A percentile compares a stretch with the other conserved stretches of the same genome.
phyloP scores from a whole-genome alignment of 441 rosid species.

The Cnidoscolus chayamansa region DNA sequence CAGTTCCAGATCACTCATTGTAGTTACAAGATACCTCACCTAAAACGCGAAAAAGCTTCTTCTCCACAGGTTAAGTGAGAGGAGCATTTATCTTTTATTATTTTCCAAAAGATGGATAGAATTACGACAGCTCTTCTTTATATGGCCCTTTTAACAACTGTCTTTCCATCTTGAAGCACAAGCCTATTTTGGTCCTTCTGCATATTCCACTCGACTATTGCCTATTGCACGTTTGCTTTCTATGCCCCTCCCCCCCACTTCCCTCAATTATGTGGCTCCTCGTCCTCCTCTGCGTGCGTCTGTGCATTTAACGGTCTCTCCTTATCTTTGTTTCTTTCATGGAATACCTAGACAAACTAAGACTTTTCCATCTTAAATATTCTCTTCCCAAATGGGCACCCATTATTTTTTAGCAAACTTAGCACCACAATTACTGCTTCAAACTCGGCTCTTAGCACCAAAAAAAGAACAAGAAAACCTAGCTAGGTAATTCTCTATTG shows the following conservation, averaged over 20 bases:
- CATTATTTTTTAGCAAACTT: too few relatives aligned
- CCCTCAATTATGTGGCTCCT: slow-evolving; percentile 28
- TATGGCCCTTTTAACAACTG: slow-evolving; percentile 46
- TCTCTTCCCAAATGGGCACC: background rate
- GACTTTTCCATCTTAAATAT: background rate
- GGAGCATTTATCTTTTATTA: background rate
- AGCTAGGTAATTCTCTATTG: too few relatives aligned
- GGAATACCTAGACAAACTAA: background rate
- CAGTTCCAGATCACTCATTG: background rate
- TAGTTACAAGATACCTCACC: background rate
- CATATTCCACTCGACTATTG: slow-evolving; percentile 26
- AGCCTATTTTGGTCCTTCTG: slow-evolving; percentile 31
- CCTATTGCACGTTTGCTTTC: slow-evolving; percentile 3
- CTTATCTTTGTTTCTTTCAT: background rate
- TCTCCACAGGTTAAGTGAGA: background rate
- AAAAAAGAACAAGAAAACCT: too few relatives aligned
- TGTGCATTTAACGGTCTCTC: background rate
- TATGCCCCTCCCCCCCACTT: slow-evolving; percentile 6
- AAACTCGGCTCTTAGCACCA: too few relatives aligned
- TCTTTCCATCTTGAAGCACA: slow-evolving; percentile 22
- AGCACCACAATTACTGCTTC: too few relatives aligned
- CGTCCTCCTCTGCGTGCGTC: background rate
- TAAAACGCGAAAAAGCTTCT: background rate
- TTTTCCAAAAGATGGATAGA: slow-evolving; percentile 2
- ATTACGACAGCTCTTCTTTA: background rate